Evolutionary conservation across 2,329 filamentous ascomycete genomes (phyloP).

Genomic region (Stylonectria norvegica): DNA sequence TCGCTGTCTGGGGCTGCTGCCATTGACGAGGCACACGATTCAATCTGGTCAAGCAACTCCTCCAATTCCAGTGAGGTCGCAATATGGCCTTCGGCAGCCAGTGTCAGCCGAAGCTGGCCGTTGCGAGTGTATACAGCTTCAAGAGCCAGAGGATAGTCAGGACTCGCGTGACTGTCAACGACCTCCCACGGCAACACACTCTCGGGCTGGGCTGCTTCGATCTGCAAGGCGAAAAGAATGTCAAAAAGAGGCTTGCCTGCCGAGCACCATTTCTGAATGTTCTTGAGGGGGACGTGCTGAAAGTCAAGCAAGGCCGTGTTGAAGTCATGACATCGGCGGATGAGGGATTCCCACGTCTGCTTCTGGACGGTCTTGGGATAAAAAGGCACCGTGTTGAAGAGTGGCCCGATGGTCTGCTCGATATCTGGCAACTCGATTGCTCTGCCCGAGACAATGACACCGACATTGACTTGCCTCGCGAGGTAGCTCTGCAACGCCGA

Average conservation of each 20-base stretch:
- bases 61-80: slow-evolving; percentile 31
- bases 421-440: slow-evolving; percentile 63
- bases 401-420: slow-evolving; percentile 69
- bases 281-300: slow-evolving; percentile 69
- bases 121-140: slow-evolving; percentile 59
- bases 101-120: slow-evolving; percentile 49
- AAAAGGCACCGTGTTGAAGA: slow-evolving; percentile 89
- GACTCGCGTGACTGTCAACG: slow-evolving; percentile 43
- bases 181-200: slow-evolving; percentile 51
- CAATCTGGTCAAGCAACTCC: slow-evolving; percentile 37
- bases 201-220: slow-evolving; percentile 35
- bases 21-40: slow-evolving; percentile 17
- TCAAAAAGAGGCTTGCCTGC: slow-evolving; percentile 66
- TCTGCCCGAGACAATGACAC: slow-evolving; percentile 76
- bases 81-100: slow-evolving; percentile 54
- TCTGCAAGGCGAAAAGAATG: slow-evolving; percentile 77
- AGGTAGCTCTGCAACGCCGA: slow-evolving; percentile 55
- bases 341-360: slow-evolving; percentile 57
- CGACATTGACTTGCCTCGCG: slow-evolving; percentile 53
- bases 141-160: slow-evolving; percentile 75
- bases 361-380: slow-evolving; percentile 43
- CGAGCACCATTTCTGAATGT: slow-evolving; percentile 76
- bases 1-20: slow-evolving; percentile 7
- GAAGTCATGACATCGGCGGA: slow-evolving; percentile 65
- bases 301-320: slow-evolving; percentile 66